Evolutionary conservation across 257 asterid species (phyloP).

Genomic region (Fraxinus cuspidata): DNA sequence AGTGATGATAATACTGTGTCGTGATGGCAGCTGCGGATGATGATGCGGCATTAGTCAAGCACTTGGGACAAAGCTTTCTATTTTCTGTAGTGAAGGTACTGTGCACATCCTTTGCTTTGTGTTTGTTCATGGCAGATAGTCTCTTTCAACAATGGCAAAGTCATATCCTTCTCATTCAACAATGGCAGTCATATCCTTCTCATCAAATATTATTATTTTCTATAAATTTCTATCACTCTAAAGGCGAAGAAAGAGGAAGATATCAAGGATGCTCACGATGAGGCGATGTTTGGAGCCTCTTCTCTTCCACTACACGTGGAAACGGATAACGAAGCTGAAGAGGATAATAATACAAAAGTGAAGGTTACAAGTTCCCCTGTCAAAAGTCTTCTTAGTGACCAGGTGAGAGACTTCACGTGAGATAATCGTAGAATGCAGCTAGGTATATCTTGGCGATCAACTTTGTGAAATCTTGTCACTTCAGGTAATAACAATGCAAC

Average conservation of each 20-base stretch:
- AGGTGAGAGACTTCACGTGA: conserved; percentile 46
- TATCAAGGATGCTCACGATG: conserved; percentile 73
- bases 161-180: background rate
- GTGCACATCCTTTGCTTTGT: background rate
- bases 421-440: background rate
- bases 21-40: conserved; percentile 77
- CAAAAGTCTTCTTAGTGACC: conserved; percentile 59
- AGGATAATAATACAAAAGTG: conserved; percentile 24
- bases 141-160: background rate
- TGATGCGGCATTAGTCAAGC: conserved; percentile 77
- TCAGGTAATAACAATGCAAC: conserved; percentile 62
- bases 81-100: conserved; percentile 72
- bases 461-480: conserved; percentile 18
- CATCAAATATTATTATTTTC: background rate
- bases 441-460: background rate
- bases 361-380: conserved; percentile 34
- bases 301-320: conserved; percentile 41
- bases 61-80: conserved; percentile 84
- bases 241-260: conserved; percentile 72
- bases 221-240: background rate
- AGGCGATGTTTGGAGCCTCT: conserved; percentile 82
- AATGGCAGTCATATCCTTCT: background rate
- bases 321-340: conserved; percentile 41
- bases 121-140: background rate
- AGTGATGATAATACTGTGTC: conserved; percentile 16